A percentile compares a stretch with the other conserved stretches of the same genome.
phyloP scores from a whole-genome alignment of 305 asterid genomes.

The Fraxinus baroniana region DNA sequence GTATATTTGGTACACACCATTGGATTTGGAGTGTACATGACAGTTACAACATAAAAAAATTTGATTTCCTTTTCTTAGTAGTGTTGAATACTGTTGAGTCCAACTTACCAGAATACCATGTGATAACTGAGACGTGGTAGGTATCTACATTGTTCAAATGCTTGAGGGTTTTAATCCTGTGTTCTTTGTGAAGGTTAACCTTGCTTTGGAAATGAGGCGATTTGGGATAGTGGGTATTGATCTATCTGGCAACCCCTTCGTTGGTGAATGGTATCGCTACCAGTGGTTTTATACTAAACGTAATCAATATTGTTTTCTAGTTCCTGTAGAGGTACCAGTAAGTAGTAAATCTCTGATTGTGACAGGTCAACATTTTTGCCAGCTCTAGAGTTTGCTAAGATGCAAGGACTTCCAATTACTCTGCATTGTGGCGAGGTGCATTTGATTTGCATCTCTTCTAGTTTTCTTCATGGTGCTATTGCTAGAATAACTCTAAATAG shows the following conservation, averaged over 20 bases:
- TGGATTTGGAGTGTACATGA: not conserved
- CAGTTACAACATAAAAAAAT: not conserved
- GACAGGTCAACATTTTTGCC: slow-evolving; percentile 76
- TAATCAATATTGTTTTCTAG: not conserved
- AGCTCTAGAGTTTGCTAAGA: slow-evolving; percentile 76
- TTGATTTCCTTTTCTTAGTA: not conserved
- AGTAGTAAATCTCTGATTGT: slow-evolving; percentile 21
- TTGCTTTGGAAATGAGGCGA: slow-evolving; percentile 68
- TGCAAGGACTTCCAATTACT: slow-evolving; percentile 70
- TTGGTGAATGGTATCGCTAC: slow-evolving; percentile 75
- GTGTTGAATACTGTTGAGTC: not conserved
- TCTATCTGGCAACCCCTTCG: slow-evolving; percentile 77
- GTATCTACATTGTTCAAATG: slow-evolving; percentile 9
- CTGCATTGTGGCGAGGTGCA: slow-evolving; percentile 98
- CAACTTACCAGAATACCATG: not conserved
- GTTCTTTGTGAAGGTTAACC: slow-evolving; percentile 59
- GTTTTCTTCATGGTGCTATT: not conserved
- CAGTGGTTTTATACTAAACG: slow-evolving; percentile 2
- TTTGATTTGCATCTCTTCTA: slow-evolving; percentile 33
- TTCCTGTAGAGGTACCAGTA: slow-evolving; percentile 15
- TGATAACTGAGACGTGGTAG: slow-evolving; percentile 1
- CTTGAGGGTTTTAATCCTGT: slow-evolving; percentile 13
- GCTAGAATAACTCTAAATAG: slow-evolving; percentile 32
- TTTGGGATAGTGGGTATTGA: slow-evolving; percentile 82
- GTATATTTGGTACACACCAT: not conserved